Evolutionary conservation across 371 early-diverging fungal genomes (phyloP).

Genomic region (Lichtheimia corymbifera): DNA sequence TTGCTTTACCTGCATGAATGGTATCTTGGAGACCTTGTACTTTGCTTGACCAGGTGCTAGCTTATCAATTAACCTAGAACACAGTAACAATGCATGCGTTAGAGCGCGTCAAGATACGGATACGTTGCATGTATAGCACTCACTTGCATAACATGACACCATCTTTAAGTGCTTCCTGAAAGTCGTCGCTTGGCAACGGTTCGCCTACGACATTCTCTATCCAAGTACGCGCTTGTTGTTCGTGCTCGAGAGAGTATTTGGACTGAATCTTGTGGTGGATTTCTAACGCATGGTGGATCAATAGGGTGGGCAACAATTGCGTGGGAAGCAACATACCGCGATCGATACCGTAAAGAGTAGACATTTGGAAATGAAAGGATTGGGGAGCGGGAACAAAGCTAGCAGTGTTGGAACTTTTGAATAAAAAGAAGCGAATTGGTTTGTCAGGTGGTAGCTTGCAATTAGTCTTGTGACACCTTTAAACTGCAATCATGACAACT

Average conservation of each 20-base stretch:
- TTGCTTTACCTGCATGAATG: slow-evolving; percentile 74
- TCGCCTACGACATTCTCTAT: slow-evolving; percentile 65
- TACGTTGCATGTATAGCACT: slow-evolving; percentile 6
- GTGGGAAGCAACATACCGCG: slow-evolving; percentile 11
- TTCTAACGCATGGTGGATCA: slow-evolving; percentile 28
- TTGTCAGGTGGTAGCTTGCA: neutral
- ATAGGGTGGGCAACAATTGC: neutral
- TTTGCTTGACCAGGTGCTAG: slow-evolving; percentile 62
- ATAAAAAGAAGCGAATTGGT: slow-evolving; percentile 9
- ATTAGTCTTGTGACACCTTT: too few species aligned
- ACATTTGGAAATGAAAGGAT: neutral
- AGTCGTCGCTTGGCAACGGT: slow-evolving; percentile 47
- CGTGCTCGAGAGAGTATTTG: slow-evolving; percentile 63
- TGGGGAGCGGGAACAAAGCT: too few species aligned
- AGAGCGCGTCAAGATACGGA: neutral
- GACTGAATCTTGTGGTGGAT: slow-evolving; percentile 56
- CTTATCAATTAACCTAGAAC: slow-evolving; percentile 61
- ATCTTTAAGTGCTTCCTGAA: slow-evolving; percentile 75
- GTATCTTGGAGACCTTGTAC: slow-evolving; percentile 68
- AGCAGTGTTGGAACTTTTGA: neutral
- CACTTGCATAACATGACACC: slow-evolving; percentile 86
- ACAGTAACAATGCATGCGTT: neutral
- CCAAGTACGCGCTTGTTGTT: slow-evolving; percentile 62
- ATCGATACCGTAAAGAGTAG: slow-evolving; percentile 22
- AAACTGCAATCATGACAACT: too few species aligned